phyloP scores from a whole-genome alignment of 768 basidiomycete genomes.

The Mycena leptocephala region DNA sequence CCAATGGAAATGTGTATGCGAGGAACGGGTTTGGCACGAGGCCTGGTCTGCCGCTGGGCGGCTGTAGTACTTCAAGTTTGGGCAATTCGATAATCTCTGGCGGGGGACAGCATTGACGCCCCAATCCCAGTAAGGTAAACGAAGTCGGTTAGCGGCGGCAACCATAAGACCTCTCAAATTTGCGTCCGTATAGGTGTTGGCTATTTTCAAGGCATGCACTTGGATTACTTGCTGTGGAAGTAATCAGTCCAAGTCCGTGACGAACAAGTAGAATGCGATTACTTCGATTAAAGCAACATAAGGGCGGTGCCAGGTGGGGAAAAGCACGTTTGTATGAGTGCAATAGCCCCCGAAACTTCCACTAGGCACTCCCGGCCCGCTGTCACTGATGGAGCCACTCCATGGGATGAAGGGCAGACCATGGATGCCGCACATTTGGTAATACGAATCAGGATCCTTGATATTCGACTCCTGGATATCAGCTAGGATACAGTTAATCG shows the following conservation, averaged over 20 bases:
- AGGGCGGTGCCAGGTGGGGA: slow-evolving; percentile 72
- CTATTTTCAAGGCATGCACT: slow-evolving; percentile 55
- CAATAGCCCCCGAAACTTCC: slow-evolving; percentile 62
- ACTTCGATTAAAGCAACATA: slow-evolving; percentile 69
- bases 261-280: slow-evolving; percentile 8
- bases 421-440: slow-evolving; percentile 66
- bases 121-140: slow-evolving; percentile 71
- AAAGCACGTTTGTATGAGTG: slow-evolving; percentile 66
- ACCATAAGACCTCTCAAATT: slow-evolving; percentile 40
- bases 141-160: slow-evolving; percentile 50
- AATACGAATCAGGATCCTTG: slow-evolving; percentile 54
- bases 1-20: slow-evolving; percentile 51
- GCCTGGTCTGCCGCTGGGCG: slow-evolving; percentile 46
- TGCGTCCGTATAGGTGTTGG: slow-evolving; percentile 55
- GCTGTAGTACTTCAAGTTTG: slow-evolving; percentile 51
- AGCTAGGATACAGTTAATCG: too few species aligned
- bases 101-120: slow-evolving; percentile 55
- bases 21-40: slow-evolving; percentile 52
- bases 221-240: slow-evolving; percentile 63
- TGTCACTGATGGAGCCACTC: slow-evolving; percentile 49
- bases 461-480: slow-evolving; percentile 38
- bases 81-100: slow-evolving; percentile 52
- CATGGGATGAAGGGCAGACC: slow-evolving; percentile 63
- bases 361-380: slow-evolving; percentile 10
- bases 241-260: neutral